Base-by-base conservation (phyloP, 1,284 basidiomycete species). In the Volvariella volvacea region DNA sequence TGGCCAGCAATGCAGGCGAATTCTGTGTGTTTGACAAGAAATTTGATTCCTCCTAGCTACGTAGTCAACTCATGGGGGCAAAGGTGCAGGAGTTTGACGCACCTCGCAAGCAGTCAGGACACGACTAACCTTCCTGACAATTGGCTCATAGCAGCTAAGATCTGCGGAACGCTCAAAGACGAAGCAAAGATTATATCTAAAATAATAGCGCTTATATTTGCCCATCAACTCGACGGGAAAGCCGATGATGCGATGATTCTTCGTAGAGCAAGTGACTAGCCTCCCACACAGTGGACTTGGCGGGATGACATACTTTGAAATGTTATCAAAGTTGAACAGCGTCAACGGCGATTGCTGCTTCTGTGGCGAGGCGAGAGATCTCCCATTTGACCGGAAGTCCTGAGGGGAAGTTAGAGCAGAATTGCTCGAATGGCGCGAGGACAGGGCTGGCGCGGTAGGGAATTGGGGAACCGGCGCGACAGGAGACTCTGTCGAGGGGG, bases 161-260 rank as follows among this genome's bases (percentile, higher is more conserved):
- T 95, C 93, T 2, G 92, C 90, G 19, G 76, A 75, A 31, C 83
- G 78, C 41, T 95, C 90, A 60, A 99, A 99, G 3, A 98, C 95
- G 62, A 98, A 96, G 61, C 92, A 96, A 28, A 98, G 67, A 59
- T 98, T 99, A 70, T 93, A 99, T 56, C 89, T 79, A 63, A 98
- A 96, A 64, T 88, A 88, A 58, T 92, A 87, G 31, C 92, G 74
- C 34, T 36, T 36, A 20, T 36, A 36, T 49, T 78, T 63, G 32
- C 78, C 70, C 59, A 73, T 61, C 55, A 96, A 71, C 49, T 87
- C 78, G 40, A 89, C 83, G 2, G 94, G 93, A 55, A 93, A 90
- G 0, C 93, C 92, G 46, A 95, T 83, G 48, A 97, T 80, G 43
- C 89, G 81, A 61, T 90, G 84, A 43, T 71, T 74, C 41, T 74